phyloP scores from a whole-genome alignment of 1,284 basidiomycete genomes.

The Apiotrichum mycotoxinovorans region DNA sequence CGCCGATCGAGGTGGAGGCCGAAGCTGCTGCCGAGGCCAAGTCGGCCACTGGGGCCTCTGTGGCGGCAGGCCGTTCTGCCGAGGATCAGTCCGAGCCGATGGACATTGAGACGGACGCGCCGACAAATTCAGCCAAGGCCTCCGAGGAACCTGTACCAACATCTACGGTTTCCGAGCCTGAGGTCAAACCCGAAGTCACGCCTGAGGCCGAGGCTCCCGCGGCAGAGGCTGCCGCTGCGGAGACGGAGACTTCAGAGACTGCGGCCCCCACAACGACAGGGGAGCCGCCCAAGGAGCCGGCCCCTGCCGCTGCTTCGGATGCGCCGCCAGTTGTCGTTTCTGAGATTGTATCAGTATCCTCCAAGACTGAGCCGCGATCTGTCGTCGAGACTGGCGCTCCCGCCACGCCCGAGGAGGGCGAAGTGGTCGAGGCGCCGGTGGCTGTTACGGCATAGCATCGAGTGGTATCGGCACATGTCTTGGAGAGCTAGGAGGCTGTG shows the following conservation, averaged over 20 bases:
- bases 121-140: background rate
- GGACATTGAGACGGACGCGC: background rate
- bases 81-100: background rate
- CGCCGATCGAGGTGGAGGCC: background rate
- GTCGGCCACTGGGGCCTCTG: background rate
- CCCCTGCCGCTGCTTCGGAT: too few relatives aligned
- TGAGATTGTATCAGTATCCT: background rate
- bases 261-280: background rate
- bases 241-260: background rate
- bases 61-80: background rate
- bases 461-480: too few relatives aligned
- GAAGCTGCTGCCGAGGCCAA: background rate
- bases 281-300: too few relatives aligned
- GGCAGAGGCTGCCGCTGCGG: background rate
- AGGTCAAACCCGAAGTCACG: background rate
- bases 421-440: background rate
- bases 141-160: background rate
- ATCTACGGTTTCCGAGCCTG: background rate
- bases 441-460: background rate
- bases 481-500: background rate
- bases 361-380: background rate
- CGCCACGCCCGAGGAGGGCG: background rate
- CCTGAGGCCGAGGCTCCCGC: background rate
- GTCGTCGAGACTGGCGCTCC: background rate
- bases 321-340: background rate